These are phyloP conservation scores for Dryas drummondii DNA, from an alignment of 306 rosid genomes.

Conservation along the genomic window DNA sequence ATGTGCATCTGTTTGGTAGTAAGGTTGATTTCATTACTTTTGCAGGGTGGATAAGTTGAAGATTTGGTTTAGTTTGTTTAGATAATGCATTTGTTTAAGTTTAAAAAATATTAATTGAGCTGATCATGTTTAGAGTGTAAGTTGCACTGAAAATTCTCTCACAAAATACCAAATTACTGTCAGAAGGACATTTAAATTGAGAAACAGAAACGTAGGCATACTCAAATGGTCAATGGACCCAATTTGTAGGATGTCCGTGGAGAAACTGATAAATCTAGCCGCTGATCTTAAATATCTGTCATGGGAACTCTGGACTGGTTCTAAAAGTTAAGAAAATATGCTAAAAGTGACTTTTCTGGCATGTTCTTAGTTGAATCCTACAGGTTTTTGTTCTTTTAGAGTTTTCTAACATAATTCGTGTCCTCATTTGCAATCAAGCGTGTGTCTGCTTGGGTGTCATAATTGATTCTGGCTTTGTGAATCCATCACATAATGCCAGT, in stretches of 20 bases:
- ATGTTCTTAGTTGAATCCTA: not conserved
- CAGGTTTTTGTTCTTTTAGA: not conserved
- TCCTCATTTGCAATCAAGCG: not conserved
- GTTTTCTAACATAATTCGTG: not conserved
- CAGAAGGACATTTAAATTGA: not conserved
- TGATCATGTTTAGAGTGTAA: not conserved
- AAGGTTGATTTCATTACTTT: not conserved
- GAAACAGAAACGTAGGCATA: not conserved
- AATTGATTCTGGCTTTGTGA: not conserved
- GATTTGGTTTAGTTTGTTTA: not conserved
- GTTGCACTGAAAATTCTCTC: not conserved
- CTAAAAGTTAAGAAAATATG: not conserved
- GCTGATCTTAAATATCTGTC: not conserved
- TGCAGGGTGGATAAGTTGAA: not conserved
- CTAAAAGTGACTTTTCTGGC: not conserved
- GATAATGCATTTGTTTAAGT: too few species aligned
- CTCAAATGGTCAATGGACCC: too few species aligned
- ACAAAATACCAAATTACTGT: not conserved
- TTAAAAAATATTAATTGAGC: not conserved
- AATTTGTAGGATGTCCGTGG: not conserved
- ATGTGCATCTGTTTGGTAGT: constrained; percentile 11
- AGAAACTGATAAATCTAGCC: not conserved
- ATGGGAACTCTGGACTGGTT: not conserved
- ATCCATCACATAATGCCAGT: not conserved
- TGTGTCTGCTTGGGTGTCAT: not conserved